phyloP scores from a whole-genome alignment of 805 yeast species.

The Helenozyma baotianmanensis region DNA sequence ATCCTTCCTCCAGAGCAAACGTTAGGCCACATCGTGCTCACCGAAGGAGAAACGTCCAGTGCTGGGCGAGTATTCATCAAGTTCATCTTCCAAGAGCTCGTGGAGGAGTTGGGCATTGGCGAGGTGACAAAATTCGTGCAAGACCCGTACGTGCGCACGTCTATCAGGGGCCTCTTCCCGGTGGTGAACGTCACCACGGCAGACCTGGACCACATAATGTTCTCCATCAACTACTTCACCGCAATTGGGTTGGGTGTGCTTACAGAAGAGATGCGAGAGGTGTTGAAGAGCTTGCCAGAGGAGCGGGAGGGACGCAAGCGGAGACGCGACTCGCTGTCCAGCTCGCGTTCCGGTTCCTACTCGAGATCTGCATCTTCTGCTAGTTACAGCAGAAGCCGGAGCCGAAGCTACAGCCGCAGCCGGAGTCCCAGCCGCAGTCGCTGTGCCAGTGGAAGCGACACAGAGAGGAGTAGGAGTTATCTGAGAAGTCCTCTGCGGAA shows the following conservation, averaged over 20 bases:
- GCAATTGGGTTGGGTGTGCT: conserved; percentile 84
- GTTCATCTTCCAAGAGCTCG: conserved; percentile 73
- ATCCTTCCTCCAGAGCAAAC: conserved; percentile 57
- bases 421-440: no score
- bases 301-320: conserved; percentile 18
- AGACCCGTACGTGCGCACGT: conserved; percentile 49
- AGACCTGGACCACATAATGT: conserved; percentile 54
- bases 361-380: conserved; percentile 12
- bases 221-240: conserved; percentile 85
- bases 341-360: conserved; percentile 15
- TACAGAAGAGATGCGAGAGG: conserved; percentile 76
- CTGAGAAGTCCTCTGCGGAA: no score
- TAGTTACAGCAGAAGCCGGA: no score
- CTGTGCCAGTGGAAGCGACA: no score
- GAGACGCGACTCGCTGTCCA: conserved; percentile 5
- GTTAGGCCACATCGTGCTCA: conserved; percentile 51
- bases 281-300: conserved; percentile 31
- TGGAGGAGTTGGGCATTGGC: conserved; percentile 66
- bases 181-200: conserved; percentile 21
- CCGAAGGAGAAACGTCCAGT: conserved; percentile 72
- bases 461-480: no score
- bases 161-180: conserved; percentile 63
- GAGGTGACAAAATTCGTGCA: conserved; percentile 44
- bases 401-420: no score
- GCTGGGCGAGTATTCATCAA: conserved; percentile 78